phyloP scores from a whole-genome alignment of 2,329 filamentous ascomycete genomes.

The Thermomyces lanuginosus region DNA sequence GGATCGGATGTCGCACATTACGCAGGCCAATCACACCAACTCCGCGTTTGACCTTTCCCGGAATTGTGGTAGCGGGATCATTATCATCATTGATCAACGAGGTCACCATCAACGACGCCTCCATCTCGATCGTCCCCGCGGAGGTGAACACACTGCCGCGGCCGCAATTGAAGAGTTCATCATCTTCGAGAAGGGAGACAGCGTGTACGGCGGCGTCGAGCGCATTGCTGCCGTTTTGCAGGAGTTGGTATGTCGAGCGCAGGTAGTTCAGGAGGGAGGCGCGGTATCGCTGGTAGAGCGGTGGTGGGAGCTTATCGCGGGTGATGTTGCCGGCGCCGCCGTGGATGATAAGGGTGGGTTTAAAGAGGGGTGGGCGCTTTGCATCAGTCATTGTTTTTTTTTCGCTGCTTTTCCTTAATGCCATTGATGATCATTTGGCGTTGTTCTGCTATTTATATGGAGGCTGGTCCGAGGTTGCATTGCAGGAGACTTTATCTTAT shows the following conservation, averaged over 20 bases:
- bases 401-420: too few relatives aligned
- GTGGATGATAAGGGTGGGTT: conserved; percentile 51
- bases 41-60: conserved; percentile 47
- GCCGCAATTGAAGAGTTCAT: conserved; percentile 69
- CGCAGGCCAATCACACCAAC: conserved; percentile 60
- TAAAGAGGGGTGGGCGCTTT: conserved; percentile 19
- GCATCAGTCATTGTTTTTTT: too few relatives aligned
- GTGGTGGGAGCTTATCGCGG: conserved; percentile 41
- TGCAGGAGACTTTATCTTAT: too few relatives aligned
- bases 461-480: too few relatives aligned
- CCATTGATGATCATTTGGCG: too few relatives aligned
- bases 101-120: conserved; percentile 75
- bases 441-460: too few relatives aligned
- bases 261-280: conserved; percentile 47
- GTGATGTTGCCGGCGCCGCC: conserved; percentile 57
- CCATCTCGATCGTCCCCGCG: conserved; percentile 68
- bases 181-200: conserved; percentile 59
- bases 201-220: conserved; percentile 61
- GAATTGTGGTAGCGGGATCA: conserved; percentile 23
- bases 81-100: conserved; percentile 11
- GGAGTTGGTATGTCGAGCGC: conserved; percentile 26
- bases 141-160: conserved; percentile 76
- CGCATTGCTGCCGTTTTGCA: conserved; percentile 37
- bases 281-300: conserved; percentile 43
- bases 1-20: conserved; percentile 63